phyloP scores from a whole-genome alignment of 1,284 basidiomycete species.

The Irpex lacteus region DNA sequence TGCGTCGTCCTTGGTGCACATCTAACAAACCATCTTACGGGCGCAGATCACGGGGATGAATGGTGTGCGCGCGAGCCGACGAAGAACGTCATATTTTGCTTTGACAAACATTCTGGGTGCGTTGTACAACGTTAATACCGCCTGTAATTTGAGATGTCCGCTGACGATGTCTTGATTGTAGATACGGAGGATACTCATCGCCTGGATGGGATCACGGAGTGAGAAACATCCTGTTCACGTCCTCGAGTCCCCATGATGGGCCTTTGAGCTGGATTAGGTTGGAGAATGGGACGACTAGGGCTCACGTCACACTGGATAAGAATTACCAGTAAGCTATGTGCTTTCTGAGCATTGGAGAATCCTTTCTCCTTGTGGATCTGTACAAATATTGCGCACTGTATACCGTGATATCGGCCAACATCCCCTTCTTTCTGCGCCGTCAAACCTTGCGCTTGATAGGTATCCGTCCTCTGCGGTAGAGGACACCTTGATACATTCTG shows the following conservation, averaged over 20 bases:
- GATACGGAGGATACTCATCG: conserved; percentile 61
- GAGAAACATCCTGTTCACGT: conserved; percentile 58
- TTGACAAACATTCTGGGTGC: conserved; percentile 69
- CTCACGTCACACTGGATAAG: conserved; percentile 28
- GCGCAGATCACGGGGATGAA: conserved; percentile 65
- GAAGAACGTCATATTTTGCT: conserved; percentile 65
- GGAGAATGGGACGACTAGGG: conserved; percentile 42
- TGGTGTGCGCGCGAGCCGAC: conserved; percentile 66
- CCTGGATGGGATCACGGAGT: conserved; percentile 61
- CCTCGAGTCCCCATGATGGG: conserved; percentile 38
- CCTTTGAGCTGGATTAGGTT: conserved; percentile 63
- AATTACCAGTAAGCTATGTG: conserved; percentile 17
- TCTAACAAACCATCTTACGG: background rate
- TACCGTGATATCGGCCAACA: background rate
- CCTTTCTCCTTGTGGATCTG: too few species aligned
- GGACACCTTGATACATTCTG: too few species aligned
- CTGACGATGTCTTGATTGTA: conserved; percentile 22
- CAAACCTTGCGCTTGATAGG: background rate
- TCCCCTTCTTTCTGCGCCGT: background rate
- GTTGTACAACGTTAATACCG: conserved; percentile 18
- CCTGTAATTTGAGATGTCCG: background rate
- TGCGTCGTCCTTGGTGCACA: background rate
- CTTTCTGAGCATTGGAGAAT: too few species aligned
- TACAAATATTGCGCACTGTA: background rate
- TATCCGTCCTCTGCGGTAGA: background rate